These are phyloP conservation scores for Kickxella alabastrina DNA, from an alignment of 192 early-diverging fungal species.

Conservation along the genomic window DNA sequence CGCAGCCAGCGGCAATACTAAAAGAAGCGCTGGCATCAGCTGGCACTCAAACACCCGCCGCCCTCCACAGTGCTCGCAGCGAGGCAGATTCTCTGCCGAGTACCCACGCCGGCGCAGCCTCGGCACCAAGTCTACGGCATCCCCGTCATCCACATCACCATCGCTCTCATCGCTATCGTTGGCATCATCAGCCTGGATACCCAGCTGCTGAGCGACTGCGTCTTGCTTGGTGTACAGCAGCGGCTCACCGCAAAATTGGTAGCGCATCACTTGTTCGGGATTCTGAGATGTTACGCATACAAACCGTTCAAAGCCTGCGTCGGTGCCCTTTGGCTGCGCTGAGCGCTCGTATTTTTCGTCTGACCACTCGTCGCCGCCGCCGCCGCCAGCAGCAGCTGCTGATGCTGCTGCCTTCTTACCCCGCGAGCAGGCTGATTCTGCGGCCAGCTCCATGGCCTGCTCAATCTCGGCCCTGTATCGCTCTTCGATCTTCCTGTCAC, in stretches of 20 bases:
- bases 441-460: constrained; percentile 23
- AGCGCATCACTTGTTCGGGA: constrained; percentile 84
- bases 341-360: constrained; percentile 83
- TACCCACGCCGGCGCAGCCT: constrained; percentile 7
- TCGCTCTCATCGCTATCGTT: constrained; percentile 17
- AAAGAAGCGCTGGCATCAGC: constrained; percentile 84
- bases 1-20: constrained; percentile 62
- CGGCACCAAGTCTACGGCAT: too few relatives aligned
- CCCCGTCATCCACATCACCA: constrained; percentile 4
- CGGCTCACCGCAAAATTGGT: constrained; percentile 66
- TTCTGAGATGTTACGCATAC: constrained; percentile 62
- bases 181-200: constrained; percentile 12
- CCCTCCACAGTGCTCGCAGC: constrained; percentile 63
- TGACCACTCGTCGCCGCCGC: constrained; percentile 59
- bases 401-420: not conserved
- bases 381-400: too few relatives aligned
- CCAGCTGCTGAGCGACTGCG: constrained; percentile 43
- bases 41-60: constrained; percentile 84
- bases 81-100: constrained; percentile 50
- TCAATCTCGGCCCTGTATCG: constrained; percentile 25
- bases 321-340: constrained; percentile 63
- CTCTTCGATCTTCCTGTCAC: constrained; percentile 3
- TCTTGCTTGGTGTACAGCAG: constrained; percentile 64
- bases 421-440: not conserved
- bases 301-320: constrained; percentile 79